Evolutionary conservation across 2,329 filamentous ascomycete genomes (phyloP).

Genomic region (Cytospora schulzeri): DNA sequence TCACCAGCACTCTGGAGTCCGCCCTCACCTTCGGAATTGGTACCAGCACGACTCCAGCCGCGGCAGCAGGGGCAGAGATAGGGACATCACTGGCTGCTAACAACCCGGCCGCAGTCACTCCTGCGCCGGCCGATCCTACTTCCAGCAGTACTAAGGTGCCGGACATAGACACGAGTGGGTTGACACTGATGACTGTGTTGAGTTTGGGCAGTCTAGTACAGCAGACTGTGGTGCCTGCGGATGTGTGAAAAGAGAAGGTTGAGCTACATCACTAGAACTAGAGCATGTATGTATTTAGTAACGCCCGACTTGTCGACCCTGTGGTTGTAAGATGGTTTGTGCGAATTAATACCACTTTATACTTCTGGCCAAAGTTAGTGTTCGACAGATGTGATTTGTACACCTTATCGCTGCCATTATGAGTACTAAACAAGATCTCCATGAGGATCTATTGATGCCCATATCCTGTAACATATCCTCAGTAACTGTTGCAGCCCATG

Average conservation of each 20-base stretch:
- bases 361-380: conserved; percentile 1
- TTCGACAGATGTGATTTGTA: not conserved
- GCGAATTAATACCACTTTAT: conserved; percentile 9
- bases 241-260: conserved; percentile 2
- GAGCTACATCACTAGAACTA: conserved; percentile 13
- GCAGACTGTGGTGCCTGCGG: conserved; percentile 29
- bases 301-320: conserved; percentile 15
- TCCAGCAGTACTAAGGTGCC: conserved; percentile 31
- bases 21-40: conserved; percentile 33
- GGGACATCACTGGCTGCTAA: conserved; percentile 31
- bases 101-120: conserved; percentile 30
- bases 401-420: too few species aligned
- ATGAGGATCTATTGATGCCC: not conserved
- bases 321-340: conserved; percentile 8
- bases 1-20: conserved; percentile 31
- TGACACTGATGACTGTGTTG: conserved; percentile 46
- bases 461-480: not conserved
- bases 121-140: conserved; percentile 27
- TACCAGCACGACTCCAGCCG: conserved; percentile 28
- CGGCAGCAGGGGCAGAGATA: conserved; percentile 29
- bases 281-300: conserved; percentile 10
- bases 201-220: conserved; percentile 46
- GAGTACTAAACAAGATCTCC: not conserved
- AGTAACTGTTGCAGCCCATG: not conserved
- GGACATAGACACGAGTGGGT: conserved; percentile 43